phyloP scores from a whole-genome alignment of 306 rosid genomes.

The Vachellia pachyceras region DNA sequence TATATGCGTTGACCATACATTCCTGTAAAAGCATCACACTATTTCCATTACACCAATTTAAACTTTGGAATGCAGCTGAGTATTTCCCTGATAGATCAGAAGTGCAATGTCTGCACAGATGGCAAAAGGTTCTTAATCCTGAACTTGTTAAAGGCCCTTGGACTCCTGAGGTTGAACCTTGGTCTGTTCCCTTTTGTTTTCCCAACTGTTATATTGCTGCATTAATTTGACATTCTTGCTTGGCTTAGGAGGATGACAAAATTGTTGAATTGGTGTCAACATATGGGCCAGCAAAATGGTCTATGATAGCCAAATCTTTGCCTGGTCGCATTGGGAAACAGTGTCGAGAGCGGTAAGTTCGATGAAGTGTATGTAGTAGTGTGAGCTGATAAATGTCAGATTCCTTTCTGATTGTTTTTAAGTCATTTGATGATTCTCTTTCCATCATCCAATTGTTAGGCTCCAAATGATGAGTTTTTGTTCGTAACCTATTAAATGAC shows the following conservation, averaged over 20 bases:
- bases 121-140: conserved; percentile 99
- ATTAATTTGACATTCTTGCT: conserved; percentile 37
- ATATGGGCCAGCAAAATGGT: conserved; percentile 97
- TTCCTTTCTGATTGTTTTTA: conserved; percentile 24
- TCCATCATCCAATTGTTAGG: background rate
- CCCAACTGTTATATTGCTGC: conserved; percentile 30
- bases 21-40: conserved; percentile 29
- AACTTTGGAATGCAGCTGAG: conserved; percentile 78
- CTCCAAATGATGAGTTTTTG: background rate
- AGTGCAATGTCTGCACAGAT: conserved; percentile 98
- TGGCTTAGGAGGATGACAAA: conserved; percentile 87
- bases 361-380: conserved; percentile 19
- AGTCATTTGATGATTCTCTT: conserved; percentile 21
- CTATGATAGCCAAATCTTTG: conserved; percentile 91
- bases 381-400: conserved; percentile 14
- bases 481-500: background rate
- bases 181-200: conserved; percentile 6
- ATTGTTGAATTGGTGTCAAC: conserved; percentile 76
- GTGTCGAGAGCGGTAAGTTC: conserved; percentile 88
- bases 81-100: conserved; percentile 90
- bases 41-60: conserved; percentile 33
- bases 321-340: conserved; percentile 99
- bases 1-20: background rate
- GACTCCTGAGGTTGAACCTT: conserved; percentile 80
- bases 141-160: conserved; percentile 98